These are phyloP conservation scores for Boletus pseudopeckii DNA, from an alignment of 768 basidiomycete species.

Conservation along the genomic window DNA sequence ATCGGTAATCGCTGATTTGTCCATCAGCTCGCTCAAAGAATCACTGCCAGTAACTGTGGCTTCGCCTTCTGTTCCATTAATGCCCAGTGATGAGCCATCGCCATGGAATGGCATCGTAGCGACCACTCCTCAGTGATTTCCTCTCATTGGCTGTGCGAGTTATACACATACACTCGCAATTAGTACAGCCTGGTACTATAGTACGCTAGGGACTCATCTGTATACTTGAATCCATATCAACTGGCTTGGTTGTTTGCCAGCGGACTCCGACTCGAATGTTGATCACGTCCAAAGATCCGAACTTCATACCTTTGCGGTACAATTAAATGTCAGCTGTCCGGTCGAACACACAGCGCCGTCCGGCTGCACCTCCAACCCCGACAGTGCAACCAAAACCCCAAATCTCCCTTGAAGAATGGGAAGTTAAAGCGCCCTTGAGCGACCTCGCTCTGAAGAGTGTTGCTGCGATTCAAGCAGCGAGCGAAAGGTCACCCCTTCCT, in stretches of 20 bases:
- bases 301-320: neutral
- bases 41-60: slow-evolving; percentile 7
- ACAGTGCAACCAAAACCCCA: slow-evolving; percentile 38
- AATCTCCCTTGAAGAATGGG: slow-evolving; percentile 89
- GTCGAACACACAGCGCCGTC: slow-evolving; percentile 25
- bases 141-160: neutral
- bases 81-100: slow-evolving; percentile 27
- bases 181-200: slow-evolving; percentile 9
- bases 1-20: neutral
- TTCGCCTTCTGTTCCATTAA: slow-evolving; percentile 14
- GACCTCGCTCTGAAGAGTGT: slow-evolving; percentile 70
- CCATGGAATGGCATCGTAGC: slow-evolving; percentile 27
- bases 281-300: neutral
- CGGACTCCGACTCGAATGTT: slow-evolving; percentile 1
- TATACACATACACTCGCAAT: neutral
- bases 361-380: slow-evolving; percentile 23
- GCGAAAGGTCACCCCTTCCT: slow-evolving; percentile 62
- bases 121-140: neutral
- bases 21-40: neutral
- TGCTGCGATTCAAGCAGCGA: slow-evolving; percentile 55
- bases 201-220: slow-evolving; percentile 2
- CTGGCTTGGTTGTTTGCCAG: slow-evolving; percentile 5
- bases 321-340: slow-evolving; percentile 27
- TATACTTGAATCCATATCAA: neutral
- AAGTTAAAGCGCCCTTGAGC: slow-evolving; percentile 70